These are phyloP conservation scores for Cylindrotheca closterium DNA, from an alignment of 108 stramenopile species.

Conservation along the genomic window DNA sequence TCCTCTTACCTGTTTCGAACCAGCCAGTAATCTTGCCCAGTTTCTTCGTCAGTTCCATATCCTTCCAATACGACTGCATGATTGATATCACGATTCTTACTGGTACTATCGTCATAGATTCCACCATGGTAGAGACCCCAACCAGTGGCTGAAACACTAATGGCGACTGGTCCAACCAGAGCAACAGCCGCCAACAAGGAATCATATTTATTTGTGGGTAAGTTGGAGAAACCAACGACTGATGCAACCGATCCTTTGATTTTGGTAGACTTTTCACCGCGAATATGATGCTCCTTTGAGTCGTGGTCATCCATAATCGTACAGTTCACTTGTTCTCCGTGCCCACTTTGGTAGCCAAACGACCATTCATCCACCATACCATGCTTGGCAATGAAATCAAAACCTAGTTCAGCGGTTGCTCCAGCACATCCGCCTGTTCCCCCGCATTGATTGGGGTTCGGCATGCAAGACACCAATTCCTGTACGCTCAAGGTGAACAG, in stretches of 20 bases:
- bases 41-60: constrained; percentile 72
- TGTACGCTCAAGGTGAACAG: constrained; percentile 60
- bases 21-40: constrained; percentile 78
- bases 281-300: constrained; percentile 2
- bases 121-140: constrained; percentile 72
- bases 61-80: constrained; percentile 88
- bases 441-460: constrained; percentile 84
- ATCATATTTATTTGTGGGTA: constrained; percentile 77
- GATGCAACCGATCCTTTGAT: constrained; percentile 54
- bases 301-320: constrained; percentile 2
- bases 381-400: constrained; percentile 56
- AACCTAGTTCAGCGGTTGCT: constrained; percentile 71
- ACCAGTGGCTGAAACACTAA: constrained; percentile 60
- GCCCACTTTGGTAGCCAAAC: constrained; percentile 55
- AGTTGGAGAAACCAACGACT: constrained; percentile 65
- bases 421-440: constrained; percentile 74
- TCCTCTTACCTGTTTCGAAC: constrained; percentile 56
- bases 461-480: constrained; percentile 76
- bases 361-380: constrained; percentile 64
- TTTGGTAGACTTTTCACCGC: background rate
- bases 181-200: constrained; percentile 82
- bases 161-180: constrained; percentile 71
- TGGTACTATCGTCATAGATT: constrained; percentile 27
- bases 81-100: constrained; percentile 48
- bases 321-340: constrained; percentile 47